Evolutionary conservation across 306 rosid species (phyloP), one percentile per base, ranked within the genome.

Genomic region (Hylodesmum podocarpum): DNA sequence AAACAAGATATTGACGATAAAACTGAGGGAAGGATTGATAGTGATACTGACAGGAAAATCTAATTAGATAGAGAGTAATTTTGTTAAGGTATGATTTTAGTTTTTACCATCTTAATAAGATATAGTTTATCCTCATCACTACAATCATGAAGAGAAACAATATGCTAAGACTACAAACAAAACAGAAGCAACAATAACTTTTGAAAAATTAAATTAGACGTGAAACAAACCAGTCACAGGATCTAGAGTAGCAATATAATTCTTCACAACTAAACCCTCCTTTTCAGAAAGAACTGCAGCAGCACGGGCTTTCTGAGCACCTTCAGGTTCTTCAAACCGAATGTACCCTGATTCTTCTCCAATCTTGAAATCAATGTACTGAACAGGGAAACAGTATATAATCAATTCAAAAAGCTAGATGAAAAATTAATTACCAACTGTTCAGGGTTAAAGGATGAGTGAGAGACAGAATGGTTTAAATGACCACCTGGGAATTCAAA

Each of bases 271-370:
- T 64, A 93, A 74, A 63, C 98, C 97, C 58, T 89, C 96, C 58
- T 80, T 77, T 13, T 91, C 97, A 3, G 97, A 76, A 47, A 93
- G 85, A 58, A 87, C 96, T 15, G 91, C 93, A 76, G 96, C 90
- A 7, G 97, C 92, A 53, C 98, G 96, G 63, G 98, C 95, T 78
- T 93, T 93, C 88, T 91, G 96, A 73, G 96, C 88, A 46, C 91
- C 93, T 83, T 89, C 97, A 41, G 98, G 87, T 25, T 87, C 92
- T 19, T 91, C 92, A 71, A 91, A 93, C 65, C 97, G 87, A 80
- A 93, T 83, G 61, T 82, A 85, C 57, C 98, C 98, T 0, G 96
- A 91, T 33, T 84, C 92, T 13, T 16, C 98, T 70, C 98, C 98
- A n/a, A 93, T 84, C 82, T 83, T 82, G 80, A 89, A 93, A 83